Conservation (phyloP, 2,329 filamentous ascomycete species). For the Ceratocystis albifundus region DNA sequence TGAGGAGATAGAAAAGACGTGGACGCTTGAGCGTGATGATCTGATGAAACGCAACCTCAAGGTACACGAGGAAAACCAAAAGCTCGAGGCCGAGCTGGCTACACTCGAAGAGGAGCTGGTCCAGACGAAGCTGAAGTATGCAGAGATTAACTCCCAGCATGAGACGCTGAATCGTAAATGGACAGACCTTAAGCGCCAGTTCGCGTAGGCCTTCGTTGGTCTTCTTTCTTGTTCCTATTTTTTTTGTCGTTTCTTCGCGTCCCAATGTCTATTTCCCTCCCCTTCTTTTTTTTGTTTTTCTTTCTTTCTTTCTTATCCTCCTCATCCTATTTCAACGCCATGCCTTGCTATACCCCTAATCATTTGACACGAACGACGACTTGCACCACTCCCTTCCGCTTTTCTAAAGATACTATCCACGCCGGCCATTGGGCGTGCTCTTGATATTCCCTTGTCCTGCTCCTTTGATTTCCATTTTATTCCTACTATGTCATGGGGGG, state of each 20-base stretch:
- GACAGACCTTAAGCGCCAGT: slow-evolving; percentile 57
- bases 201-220: slow-evolving; percentile 31
- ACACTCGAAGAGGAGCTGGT: slow-evolving; percentile 91
- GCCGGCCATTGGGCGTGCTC: too few species aligned
- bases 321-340: neutral
- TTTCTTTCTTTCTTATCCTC: slow-evolving; percentile 6
- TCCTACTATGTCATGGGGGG: neutral
- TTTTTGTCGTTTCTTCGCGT: neutral
- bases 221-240: slow-evolving; percentile 1
- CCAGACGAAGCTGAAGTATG: slow-evolving; percentile 85
- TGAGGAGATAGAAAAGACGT: slow-evolving; percentile 68
- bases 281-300: neutral
- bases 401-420: too few species aligned
- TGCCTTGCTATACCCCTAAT: neutral
- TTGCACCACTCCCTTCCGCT: neutral
- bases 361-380: slow-evolving; percentile 2
- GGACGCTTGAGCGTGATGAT: slow-evolving; percentile 76
- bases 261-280: too few species aligned
- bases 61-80: slow-evolving; percentile 85
- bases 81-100: slow-evolving; percentile 74
- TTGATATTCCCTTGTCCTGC: neutral
- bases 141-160: slow-evolving; percentile 65
- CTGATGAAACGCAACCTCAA: slow-evolving; percentile 87
- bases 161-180: slow-evolving; percentile 66
- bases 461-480: slow-evolving; percentile 12